Evolutionary conservation across 169 alveolate species (phyloP).

Genomic region (Cystoisospora suis): DNA sequence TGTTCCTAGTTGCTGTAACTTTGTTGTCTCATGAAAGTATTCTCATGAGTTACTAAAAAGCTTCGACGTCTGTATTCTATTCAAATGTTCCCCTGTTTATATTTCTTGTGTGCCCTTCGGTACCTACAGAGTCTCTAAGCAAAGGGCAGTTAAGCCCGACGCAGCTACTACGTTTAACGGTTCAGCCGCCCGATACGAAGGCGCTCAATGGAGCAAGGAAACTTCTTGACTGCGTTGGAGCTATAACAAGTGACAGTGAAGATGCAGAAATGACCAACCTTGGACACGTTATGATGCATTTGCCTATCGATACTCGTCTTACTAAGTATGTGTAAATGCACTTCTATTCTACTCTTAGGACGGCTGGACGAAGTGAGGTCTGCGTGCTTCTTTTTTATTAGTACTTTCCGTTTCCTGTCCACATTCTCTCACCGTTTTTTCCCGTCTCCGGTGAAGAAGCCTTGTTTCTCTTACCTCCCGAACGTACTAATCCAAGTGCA

Average conservation of each 20-base stretch:
- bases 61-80: no score
- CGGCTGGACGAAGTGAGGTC: not conserved
- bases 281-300: conserved; percentile 61
- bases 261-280: conserved; percentile 56
- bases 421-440: no score
- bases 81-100: not conserved
- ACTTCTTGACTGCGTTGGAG: not conserved
- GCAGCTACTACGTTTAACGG: conserved; percentile 54
- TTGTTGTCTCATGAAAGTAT: no score
- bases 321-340: conserved; percentile 34
- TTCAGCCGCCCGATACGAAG: conserved; percentile 59
- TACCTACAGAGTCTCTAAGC: not conserved
- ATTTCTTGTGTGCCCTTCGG: not conserved
- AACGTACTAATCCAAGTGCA: no score
- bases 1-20: no score
- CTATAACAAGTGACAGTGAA: not conserved
- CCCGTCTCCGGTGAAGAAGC: no score
- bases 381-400: not conserved
- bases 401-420: no score
- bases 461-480: no score
- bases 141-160: conserved; percentile 6
- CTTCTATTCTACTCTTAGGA: no score
- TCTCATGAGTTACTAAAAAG: no score
- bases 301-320: conserved; percentile 61
- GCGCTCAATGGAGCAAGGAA: conserved; percentile 45